Conservation (phyloP, 2,329 filamentous ascomycete genomes). For the Ophiostoma quercus region DNA sequence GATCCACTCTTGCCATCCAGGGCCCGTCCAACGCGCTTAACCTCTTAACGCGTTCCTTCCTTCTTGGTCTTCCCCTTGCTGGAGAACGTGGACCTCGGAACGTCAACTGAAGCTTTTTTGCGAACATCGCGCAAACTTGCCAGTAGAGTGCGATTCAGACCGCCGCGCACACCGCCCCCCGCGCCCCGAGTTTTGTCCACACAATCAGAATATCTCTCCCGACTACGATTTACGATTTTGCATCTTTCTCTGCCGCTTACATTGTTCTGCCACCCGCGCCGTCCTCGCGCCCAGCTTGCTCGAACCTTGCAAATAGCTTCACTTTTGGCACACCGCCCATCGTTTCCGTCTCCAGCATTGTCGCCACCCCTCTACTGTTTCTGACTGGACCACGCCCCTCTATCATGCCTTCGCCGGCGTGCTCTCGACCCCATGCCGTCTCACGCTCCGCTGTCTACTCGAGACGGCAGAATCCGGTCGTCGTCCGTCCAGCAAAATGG, state of each 20-base stretch:
- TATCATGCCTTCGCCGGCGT: slow-evolving; percentile 37
- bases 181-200: background rate
- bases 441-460: slow-evolving; percentile 36
- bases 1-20: background rate
- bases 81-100: slow-evolving; percentile 6
- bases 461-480: slow-evolving; percentile 35
- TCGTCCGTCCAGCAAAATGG: slow-evolving; percentile 29
- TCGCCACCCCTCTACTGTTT: background rate
- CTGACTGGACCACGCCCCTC: slow-evolving; percentile 17
- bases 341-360: background rate
- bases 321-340: background rate
- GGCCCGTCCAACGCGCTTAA: slow-evolving; percentile 23
- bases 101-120: slow-evolving; percentile 12
- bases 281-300: background rate
- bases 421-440: slow-evolving; percentile 36
- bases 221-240: background rate
- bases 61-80: slow-evolving; percentile 3
- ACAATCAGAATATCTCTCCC: background rate
- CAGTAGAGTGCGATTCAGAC: background rate
- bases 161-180: slow-evolving; percentile 8
- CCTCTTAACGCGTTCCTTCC: slow-evolving; percentile 26
- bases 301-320: slow-evolving; percentile 7
- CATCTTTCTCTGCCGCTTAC: background rate
- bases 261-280: background rate
- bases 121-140: slow-evolving; percentile 21